Conservation (phyloP, 257 asterid species). For the Solanum chaucha region DNA sequence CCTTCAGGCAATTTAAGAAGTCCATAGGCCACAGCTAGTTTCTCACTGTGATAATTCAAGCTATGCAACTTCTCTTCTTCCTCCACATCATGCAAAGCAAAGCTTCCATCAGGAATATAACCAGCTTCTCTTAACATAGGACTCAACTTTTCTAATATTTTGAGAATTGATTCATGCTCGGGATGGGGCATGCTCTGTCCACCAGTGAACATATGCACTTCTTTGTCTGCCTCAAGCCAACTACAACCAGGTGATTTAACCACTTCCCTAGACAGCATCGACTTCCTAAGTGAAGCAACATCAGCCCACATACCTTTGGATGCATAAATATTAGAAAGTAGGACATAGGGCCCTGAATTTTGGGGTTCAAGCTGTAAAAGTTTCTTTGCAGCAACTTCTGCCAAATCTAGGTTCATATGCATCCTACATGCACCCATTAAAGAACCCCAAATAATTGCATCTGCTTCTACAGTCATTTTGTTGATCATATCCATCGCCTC, state of each 20-base stretch:
- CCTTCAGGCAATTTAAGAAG: constrained; percentile 51
- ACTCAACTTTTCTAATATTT: constrained; percentile 43
- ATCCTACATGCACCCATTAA: constrained; percentile 65
- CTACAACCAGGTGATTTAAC: constrained; percentile 67
- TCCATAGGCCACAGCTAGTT: constrained; percentile 65
- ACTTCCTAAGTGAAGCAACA: constrained; percentile 45
- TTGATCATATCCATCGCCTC: constrained; percentile 55
- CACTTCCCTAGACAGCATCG: constrained; percentile 43
- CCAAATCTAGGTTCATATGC: constrained; percentile 53
- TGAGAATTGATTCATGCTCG: constrained; percentile 28
- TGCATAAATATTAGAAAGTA: constrained; percentile 65
- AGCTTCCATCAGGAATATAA: constrained; percentile 44
- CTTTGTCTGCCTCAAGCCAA: constrained; percentile 72
- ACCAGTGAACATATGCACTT: constrained; percentile 57
- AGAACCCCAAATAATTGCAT: constrained; percentile 71
- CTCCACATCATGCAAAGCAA: constrained; percentile 52
- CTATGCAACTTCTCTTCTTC: constrained; percentile 54
- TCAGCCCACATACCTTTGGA: constrained; percentile 56
- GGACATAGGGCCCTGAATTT: constrained; percentile 52
- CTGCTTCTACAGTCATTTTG: constrained; percentile 51
- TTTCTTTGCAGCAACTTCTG: constrained; percentile 58
- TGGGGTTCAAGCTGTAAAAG: constrained; percentile 56
- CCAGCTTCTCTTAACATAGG: constrained; percentile 49
- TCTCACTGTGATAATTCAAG: constrained; percentile 54
- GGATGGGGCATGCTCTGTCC: constrained; percentile 43